Percentiles rank a stretch among this genome's conserved stretches.
These are phyloP conservation scores for Fusarium veterinarium DNA, from an alignment of 2,329 filamentous ascomycete species.

Conservation along the genomic window DNA sequence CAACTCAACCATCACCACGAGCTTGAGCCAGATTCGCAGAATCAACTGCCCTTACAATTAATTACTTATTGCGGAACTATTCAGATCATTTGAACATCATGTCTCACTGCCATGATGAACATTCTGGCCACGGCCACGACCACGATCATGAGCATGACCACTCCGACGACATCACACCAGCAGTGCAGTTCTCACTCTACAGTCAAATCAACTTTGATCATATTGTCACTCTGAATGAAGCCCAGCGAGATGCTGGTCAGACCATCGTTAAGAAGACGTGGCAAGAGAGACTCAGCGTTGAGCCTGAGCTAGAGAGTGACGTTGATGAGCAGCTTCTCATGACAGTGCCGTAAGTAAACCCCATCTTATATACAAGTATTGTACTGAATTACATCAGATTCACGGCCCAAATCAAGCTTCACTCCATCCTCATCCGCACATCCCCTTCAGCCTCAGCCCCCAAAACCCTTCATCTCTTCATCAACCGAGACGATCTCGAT, in stretches of 20 bases:
- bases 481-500: conserved; percentile 89
- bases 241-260: conserved; percentile 72
- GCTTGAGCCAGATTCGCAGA: neutral
- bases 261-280: conserved; percentile 90
- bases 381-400: conserved; percentile 67
- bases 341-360: conserved; percentile 78
- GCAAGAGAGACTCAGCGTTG: conserved; percentile 77
- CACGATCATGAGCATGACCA: conserved; percentile 81
- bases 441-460: conserved; percentile 78
- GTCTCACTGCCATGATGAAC: conserved; percentile 65
- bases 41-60: too few relatives aligned
- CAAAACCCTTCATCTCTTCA: conserved; percentile 84
- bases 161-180: conserved; percentile 90
- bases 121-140: conserved; percentile 63
- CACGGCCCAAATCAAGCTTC: conserved; percentile 91
- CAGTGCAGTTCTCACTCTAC: conserved; percentile 90
- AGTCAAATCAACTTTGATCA: conserved; percentile 90
- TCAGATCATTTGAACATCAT: conserved; percentile 36
- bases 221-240: conserved; percentile 88
- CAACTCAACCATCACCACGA: conserved; percentile 5
- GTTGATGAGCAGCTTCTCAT: conserved; percentile 95
- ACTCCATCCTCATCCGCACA: conserved; percentile 87
- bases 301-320: conserved; percentile 85
- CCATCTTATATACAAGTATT: neutral
- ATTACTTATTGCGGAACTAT: neutral